A percentile compares a stretch with the other conserved stretches of the same genome.
Evolutionary conservation across 1,284 basidiomycete species (phyloP).

Genomic region (Leccinum pachyderme): DNA sequence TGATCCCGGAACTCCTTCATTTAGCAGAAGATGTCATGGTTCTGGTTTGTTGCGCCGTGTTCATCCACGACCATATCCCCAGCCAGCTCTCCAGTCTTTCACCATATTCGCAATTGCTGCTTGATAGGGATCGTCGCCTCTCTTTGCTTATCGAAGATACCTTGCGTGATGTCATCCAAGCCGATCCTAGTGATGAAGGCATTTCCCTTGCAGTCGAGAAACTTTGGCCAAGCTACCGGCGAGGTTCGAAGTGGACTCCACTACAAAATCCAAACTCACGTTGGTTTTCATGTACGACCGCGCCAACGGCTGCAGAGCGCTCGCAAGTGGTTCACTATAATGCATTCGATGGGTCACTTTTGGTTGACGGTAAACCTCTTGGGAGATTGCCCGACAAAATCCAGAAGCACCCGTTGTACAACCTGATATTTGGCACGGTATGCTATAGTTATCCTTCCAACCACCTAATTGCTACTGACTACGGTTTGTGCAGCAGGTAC

Average conservation of each 20-base stretch:
- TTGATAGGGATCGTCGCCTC: conserved; percentile 31
- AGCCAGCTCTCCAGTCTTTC: conserved; percentile 8
- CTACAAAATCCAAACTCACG: conserved; percentile 30
- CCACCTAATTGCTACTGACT: not conserved
- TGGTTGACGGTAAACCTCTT: conserved; percentile 42
- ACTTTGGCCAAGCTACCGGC: conserved; percentile 38
- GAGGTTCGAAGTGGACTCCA: conserved; percentile 33
- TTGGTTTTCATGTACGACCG: conserved; percentile 37
- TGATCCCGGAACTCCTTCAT: conserved; percentile 22
- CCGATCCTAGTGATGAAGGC: conserved; percentile 12
- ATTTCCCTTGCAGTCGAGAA: conserved; percentile 35
- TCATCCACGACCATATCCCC: conserved; percentile 33
- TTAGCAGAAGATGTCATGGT: conserved; percentile 29
- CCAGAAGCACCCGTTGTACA: conserved; percentile 33
- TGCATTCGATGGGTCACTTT: conserved; percentile 40
- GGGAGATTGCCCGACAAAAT: conserved; percentile 39
- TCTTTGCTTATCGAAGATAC: conserved; percentile 16
- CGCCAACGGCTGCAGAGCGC: not conserved
- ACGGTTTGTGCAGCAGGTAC: conserved; percentile 29
- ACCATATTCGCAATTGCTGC: conserved; percentile 13
- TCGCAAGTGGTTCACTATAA: conserved; percentile 38
- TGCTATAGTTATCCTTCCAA: not conserved
- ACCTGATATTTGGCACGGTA: conserved; percentile 34
- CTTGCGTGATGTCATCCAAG: conserved; percentile 7
- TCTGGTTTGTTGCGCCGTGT: conserved; percentile 37